Conservation (phyloP, 179 eudicot species). For the Spergularia azorica region DNA sequence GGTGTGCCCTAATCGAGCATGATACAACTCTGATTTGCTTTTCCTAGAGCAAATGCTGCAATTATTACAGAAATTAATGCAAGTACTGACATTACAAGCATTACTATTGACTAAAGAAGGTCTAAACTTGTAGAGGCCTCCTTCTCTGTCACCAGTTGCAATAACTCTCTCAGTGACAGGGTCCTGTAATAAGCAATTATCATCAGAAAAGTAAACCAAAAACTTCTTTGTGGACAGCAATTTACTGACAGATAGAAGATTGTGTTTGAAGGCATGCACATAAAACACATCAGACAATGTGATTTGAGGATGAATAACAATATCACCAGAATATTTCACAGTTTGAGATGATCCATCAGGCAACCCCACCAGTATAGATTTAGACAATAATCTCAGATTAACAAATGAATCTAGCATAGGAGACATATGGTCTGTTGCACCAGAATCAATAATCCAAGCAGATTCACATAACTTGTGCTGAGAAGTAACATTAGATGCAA, state of each 20-base stretch:
- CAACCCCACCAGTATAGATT: background rate
- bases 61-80: too few species aligned
- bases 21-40: background rate
- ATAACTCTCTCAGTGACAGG: background rate
- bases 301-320: background rate
- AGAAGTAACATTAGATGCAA: background rate
- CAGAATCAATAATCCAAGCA: background rate
- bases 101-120: too few species aligned
- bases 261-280: background rate
- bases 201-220: background rate
- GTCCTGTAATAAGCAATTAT: background rate
- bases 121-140: background rate
- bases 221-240: background rate
- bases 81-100: too few species aligned
- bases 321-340: background rate
- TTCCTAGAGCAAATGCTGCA: too few species aligned
- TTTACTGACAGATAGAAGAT: background rate
- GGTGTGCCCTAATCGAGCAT: conserved; percentile 1
- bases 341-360: background rate
- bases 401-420: background rate
- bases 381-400: background rate
- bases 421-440: background rate
- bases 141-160: background rate
- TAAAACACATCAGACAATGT: background rate
- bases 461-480: background rate